Percentiles rank a stretch among this genome's conserved stretches.
phyloP scores from a whole-genome alignment of 2,329 filamentous ascomycete species.

The Phyllosticta citriasiana region DNA sequence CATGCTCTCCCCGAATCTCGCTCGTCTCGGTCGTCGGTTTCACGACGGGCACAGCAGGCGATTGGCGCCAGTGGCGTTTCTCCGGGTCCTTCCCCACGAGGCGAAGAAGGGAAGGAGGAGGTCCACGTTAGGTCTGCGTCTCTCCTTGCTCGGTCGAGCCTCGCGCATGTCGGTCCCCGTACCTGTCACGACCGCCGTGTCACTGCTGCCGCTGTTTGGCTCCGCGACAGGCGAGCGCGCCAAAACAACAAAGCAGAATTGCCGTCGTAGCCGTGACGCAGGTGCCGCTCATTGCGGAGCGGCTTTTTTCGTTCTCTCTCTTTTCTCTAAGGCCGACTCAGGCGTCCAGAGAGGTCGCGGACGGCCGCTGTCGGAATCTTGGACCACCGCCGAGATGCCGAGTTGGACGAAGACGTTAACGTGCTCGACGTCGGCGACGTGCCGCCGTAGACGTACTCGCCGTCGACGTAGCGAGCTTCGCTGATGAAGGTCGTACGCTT shows the following conservation, averaged over 20 bases:
- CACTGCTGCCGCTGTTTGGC: neutral
- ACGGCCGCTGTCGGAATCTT: slow-evolving; percentile 25
- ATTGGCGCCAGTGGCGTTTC: neutral
- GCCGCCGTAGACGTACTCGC: slow-evolving; percentile 72
- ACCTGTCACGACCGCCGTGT: neutral
- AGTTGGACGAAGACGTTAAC: slow-evolving; percentile 7
- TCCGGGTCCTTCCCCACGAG: neutral
- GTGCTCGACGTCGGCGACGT: slow-evolving; percentile 24
- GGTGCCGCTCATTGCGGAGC: neutral
- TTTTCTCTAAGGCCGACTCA: slow-evolving; percentile 1
- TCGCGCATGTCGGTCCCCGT: neutral
- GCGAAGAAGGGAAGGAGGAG: neutral
- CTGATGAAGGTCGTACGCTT: slow-evolving; percentile 83
- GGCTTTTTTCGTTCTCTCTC: neutral
- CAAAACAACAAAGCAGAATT: neutral
- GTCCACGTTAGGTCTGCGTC: neutral
- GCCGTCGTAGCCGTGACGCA: neutral
- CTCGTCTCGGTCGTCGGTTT: neutral
- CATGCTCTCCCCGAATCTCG: neutral
- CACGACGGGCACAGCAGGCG: neutral
- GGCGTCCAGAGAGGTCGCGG: slow-evolving; percentile 18
- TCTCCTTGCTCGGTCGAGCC: neutral
- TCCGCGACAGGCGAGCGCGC: neutral
- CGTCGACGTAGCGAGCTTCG: slow-evolving; percentile 85
- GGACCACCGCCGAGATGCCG: slow-evolving; percentile 23